Evolutionary conservation across 176 grass and related monocot species (phyloP).

Genomic region (Tillandsia fasciculata): DNA sequence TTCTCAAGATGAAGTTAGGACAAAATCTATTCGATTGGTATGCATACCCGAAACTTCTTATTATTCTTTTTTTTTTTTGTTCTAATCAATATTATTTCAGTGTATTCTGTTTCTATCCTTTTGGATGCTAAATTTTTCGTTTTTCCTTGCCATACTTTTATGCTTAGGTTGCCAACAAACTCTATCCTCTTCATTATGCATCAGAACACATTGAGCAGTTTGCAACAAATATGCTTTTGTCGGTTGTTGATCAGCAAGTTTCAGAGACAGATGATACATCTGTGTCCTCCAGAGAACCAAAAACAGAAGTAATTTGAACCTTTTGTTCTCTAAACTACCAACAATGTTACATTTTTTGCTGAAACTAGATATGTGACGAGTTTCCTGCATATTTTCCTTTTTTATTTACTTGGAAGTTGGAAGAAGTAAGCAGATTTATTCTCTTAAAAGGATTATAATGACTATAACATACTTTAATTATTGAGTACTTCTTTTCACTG

Average conservation of each 20-base stretch:
- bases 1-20: conserved; percentile 89
- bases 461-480: too few species aligned
- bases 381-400: background rate
- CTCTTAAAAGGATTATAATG: too few species aligned
- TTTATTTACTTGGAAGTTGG: too few species aligned
- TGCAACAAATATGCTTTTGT: conserved; percentile 54
- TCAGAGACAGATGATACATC: conserved; percentile 29
- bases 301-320: conserved; percentile 37
- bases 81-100: background rate
- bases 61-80: conserved; percentile 16
- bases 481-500: background rate
- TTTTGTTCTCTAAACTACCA: conserved; percentile 4
- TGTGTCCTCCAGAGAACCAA: conserved; percentile 29
- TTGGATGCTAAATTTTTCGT: background rate
- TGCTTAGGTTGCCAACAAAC: conserved; percentile 74
- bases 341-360: too few species aligned
- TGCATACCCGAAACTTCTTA: background rate
- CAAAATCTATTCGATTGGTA: conserved; percentile 86
- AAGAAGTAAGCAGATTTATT: too few species aligned
- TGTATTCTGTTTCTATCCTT: conserved; percentile 3
- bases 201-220: conserved; percentile 74
- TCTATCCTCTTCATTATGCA: conserved; percentile 62
- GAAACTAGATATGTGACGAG: too few species aligned
- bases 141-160: background rate
- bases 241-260: conserved; percentile 44